Base-by-base conservation (phyloP, 129 eudicot genomes). In the Solidago caesia region DNA sequence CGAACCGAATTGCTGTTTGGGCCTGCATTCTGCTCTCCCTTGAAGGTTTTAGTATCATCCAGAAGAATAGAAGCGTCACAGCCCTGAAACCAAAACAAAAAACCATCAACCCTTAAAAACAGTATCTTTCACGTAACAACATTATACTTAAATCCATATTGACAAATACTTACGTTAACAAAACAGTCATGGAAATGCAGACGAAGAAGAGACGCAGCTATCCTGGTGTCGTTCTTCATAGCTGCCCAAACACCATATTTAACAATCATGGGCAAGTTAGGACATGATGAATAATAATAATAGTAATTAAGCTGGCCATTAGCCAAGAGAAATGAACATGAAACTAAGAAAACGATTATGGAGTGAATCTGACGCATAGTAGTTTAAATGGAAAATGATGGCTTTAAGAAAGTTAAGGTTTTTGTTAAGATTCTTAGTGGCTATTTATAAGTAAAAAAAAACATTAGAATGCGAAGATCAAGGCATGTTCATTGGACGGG, bases 141-240 rank as follows among this genome's bases (percentile, higher is more conserved):
- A 57, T 27, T 59, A 41, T 59, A 57, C 48, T 49, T 25, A 8
- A 58, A 48, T 16, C 7, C n/a, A 58, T 4, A 59, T 10, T 2
- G 45, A 56, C 2, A 53, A 12, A 46, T 61, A 43, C 64, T 82
- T 82, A 91, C 94, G 75, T 91, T 83, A 5, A 91, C 87, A 58
- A 91, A 88, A 75, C 97, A 91, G 70, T 88, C 91, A 27, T 91
- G 91, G 66, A 91, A 91, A 58, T 91, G 95, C 57, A 91, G 78
- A 16, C 97, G 97, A 21, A 88, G 91, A 64, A 91, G 86, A 44
- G 97, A 91, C 5, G 97, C 97, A 51, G 91, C 97, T 56, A 91
- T 73, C 64, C 97, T 76, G 12, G 92, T 74, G 80, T 88, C 96
- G 47, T 89, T 87, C 11, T 67, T 79, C 56, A 83, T 51, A 21